Conservation (phyloP, 371 early-diverging fungal species). For the Dinochytrium kinnereticum region DNA sequence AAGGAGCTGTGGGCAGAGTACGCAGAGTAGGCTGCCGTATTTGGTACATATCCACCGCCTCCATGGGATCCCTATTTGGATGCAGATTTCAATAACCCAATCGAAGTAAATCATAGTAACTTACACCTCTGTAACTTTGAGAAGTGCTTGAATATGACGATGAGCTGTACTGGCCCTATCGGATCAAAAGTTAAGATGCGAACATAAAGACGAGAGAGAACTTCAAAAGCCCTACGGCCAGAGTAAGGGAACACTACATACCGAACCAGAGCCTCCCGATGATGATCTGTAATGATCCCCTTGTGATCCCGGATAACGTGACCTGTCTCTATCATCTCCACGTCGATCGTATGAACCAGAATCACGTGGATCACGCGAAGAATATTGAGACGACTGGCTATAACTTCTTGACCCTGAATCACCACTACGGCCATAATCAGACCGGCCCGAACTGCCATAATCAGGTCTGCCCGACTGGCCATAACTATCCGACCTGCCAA, state of each 20-base stretch:
- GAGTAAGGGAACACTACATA: background rate
- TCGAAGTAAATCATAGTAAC: no score
- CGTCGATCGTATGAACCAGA: background rate
- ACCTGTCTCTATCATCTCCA: background rate
- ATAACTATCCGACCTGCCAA: background rate
- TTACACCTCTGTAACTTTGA: background rate
- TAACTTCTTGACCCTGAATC: background rate
- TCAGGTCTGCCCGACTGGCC: background rate
- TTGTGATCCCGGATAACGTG: background rate
- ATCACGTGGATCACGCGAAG: background rate
- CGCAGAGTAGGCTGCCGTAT: background rate
- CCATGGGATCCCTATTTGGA: background rate
- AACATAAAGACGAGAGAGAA: no score
- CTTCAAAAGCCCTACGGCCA: background rate
- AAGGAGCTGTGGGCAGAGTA: background rate
- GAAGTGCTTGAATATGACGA: no score
- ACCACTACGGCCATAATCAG: background rate
- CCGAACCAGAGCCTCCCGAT: background rate
- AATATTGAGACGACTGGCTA: background rate
- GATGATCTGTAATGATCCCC: background rate
- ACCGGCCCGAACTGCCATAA: background rate
- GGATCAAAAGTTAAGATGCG: no score
- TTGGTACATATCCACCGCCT: conserved; percentile 2
- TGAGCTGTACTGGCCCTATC: no score
- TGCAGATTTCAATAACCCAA: background rate